phyloP scores from a whole-genome alignment of 345 rosid genomes.

The Eucalyptus curtisii region DNA sequence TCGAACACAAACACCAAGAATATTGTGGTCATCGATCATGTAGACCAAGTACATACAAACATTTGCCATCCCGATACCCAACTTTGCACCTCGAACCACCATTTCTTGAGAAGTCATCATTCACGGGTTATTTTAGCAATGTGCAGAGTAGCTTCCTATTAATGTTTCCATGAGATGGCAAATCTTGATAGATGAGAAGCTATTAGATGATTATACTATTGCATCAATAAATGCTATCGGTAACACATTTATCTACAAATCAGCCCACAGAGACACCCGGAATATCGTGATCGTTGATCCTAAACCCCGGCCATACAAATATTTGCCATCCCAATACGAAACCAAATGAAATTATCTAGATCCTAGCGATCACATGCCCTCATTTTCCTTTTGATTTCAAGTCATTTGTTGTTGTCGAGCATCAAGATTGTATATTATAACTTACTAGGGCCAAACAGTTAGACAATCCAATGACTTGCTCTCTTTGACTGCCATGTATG shows the following conservation, averaged over 20 bases:
- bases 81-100: background rate
- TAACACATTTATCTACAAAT: background rate
- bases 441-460: background rate
- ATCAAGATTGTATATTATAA: background rate
- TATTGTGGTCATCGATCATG: background rate
- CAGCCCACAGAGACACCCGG: background rate
- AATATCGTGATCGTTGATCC: background rate
- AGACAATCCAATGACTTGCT: background rate
- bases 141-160: background rate
- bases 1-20: accelerated
- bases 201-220: background rate
- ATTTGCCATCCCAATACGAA: background rate
- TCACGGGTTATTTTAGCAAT: background rate
- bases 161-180: background rate
- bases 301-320: background rate
- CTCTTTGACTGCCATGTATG: background rate
- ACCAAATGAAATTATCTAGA: background rate
- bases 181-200: background rate
- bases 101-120: background rate
- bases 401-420: background rate
- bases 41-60: background rate
- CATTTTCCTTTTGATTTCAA: background rate
- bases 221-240: background rate
- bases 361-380: background rate
- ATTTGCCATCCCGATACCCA: background rate